Evolutionary conservation across 768 basidiomycete genomes (phyloP).

Genomic region (Boletus patriciae): DNA sequence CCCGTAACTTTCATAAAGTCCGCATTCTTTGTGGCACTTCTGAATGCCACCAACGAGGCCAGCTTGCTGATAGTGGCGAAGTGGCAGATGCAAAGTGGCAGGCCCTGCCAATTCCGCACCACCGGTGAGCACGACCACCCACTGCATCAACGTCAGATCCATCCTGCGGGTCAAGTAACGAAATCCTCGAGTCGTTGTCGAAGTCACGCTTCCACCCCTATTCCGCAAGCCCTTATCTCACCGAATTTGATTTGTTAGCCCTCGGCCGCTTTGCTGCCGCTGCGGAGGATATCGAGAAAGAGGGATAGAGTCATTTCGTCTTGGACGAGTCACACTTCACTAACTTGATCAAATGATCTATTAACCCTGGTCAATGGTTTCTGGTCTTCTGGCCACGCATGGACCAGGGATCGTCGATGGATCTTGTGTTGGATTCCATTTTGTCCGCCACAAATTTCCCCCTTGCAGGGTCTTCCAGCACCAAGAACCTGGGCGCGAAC

Average conservation of each 20-base stretch:
- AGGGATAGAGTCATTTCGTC: slow-evolving; percentile 47
- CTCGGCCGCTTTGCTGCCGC: slow-evolving; percentile 52
- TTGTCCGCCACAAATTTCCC: slow-evolving; percentile 48
- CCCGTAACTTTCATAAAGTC: slow-evolving; percentile 12
- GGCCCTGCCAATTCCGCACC: slow-evolving; percentile 4
- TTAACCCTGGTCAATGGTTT: slow-evolving; percentile 49
- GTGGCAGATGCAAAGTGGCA: slow-evolving; percentile 8
- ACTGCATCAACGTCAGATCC: slow-evolving; percentile 14
- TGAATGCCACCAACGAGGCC: slow-evolving; percentile 9
- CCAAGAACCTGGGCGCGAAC: slow-evolving; percentile 45
- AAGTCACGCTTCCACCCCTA: slow-evolving; percentile 12
- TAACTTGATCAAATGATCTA: slow-evolving; percentile 62
- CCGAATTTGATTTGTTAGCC: slow-evolving; percentile 35
- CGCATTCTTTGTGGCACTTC: slow-evolving; percentile 2
- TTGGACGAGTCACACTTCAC: slow-evolving; percentile 52
- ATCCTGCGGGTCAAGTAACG: slow-evolving; percentile 14
- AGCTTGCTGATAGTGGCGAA: slow-evolving; percentile 17
- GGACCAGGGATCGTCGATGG: slow-evolving; percentile 52
- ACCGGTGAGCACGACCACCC: background rate
- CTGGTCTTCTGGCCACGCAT: slow-evolving; percentile 52
- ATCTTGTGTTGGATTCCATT: slow-evolving; percentile 57
- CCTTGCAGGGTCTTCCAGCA: slow-evolving; percentile 45
- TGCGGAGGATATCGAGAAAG: slow-evolving; percentile 48
- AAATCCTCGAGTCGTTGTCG: slow-evolving; percentile 45
- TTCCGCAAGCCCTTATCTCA: slow-evolving; percentile 8